Percentiles rank a stretch among this genome's conserved stretches.
Evolutionary conservation across 768 basidiomycete species (phyloP).

Genomic region (Gautieria morchelliformis): DNA sequence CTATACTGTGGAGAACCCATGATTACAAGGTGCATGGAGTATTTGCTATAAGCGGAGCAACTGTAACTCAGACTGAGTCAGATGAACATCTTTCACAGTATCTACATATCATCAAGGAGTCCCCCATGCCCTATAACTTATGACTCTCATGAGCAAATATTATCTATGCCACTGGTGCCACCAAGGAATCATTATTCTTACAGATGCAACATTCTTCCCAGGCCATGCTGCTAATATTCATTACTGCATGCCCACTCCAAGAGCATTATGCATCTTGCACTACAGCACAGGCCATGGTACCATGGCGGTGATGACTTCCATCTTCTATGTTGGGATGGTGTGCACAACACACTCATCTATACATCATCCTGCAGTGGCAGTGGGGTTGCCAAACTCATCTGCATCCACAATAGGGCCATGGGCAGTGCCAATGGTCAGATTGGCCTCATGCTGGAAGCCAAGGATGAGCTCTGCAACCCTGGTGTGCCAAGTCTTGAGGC

Average conservation of each 20-base stretch:
- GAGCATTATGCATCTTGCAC: no score
- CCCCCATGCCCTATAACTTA: conserved; percentile 96
- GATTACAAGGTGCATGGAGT: conserved; percentile 74
- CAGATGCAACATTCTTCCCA: conserved; percentile 92
- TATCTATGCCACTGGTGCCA: conserved; percentile 73
- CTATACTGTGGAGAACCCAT: conserved; percentile 85
- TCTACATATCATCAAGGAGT: conserved; percentile 87
- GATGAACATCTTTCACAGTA: conserved; percentile 88
- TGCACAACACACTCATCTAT: no score
- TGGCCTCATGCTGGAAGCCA: conserved; percentile 34
- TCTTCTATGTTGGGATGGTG: no score
- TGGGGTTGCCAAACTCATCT: no score
- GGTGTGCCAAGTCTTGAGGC: conserved; percentile 80
- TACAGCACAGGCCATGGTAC: no score
- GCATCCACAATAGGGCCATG: no score
- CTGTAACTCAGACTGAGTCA: conserved; percentile 38
- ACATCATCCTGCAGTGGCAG: no score
- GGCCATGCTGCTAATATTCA: conserved; percentile 88
- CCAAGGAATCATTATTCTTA: not conserved
- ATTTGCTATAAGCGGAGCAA: no score
- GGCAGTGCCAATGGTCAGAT: no score
- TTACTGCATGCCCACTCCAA: conserved; percentile 53
- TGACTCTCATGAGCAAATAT: conserved; percentile 74
- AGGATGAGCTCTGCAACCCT: conserved; percentile 74
- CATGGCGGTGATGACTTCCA: no score